Percentiles rank a stretch among this genome's conserved stretches.
phyloP scores from a whole-genome alignment of 495 filamentous ascomycete species.

The Neohortaea acidophila region DNA sequence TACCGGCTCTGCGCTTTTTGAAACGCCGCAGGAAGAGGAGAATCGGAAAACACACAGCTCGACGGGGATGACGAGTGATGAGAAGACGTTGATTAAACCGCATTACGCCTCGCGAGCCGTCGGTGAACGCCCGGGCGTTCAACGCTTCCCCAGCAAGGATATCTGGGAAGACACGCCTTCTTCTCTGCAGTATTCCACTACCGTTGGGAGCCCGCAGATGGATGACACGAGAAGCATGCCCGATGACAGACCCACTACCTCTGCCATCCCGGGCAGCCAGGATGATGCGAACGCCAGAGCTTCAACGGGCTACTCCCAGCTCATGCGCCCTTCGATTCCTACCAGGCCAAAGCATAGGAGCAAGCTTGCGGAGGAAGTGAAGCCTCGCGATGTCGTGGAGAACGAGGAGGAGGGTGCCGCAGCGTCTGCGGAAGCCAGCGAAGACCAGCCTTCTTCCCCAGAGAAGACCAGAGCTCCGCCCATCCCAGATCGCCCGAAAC shows the following conservation, averaged over 20 bases:
- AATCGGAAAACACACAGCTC: slow-evolving; percentile 27
- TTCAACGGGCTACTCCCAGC: slow-evolving; percentile 8
- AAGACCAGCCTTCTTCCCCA: slow-evolving; percentile 25
- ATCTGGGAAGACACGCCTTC: slow-evolving; percentile 95
- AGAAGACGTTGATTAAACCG: slow-evolving; percentile 24
- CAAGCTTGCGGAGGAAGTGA: slow-evolving; percentile 15
- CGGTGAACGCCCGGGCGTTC: slow-evolving; percentile 36
- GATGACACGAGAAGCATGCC: slow-evolving; percentile 17
- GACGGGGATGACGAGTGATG: slow-evolving; percentile 22
- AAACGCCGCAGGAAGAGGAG: slow-evolving; percentile 42
- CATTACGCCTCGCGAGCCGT: slow-evolving; percentile 29
- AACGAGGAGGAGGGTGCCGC: slow-evolving; percentile 7
- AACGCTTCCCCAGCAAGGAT: slow-evolving; percentile 82
- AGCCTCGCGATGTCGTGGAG: slow-evolving; percentile 6
- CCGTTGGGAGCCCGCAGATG: slow-evolving; percentile 52
- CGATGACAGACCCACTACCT: slow-evolving; percentile 13
- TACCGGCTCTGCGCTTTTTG: slow-evolving; percentile 28
- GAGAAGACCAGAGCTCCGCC: slow-evolving; percentile 24
- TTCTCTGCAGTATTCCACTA: slow-evolving; percentile 64
- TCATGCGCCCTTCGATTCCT: slow-evolving; percentile 11
- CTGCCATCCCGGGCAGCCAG: not conserved
- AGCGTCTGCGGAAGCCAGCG: slow-evolving; percentile 14
- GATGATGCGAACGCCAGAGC: slow-evolving; percentile 11
- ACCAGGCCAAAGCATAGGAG: slow-evolving; percentile 14
- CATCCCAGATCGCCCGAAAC: slow-evolving; percentile 61